phyloP scores from a whole-genome alignment of 208 protist species.

The Acanthamoeba healyi region DNA sequence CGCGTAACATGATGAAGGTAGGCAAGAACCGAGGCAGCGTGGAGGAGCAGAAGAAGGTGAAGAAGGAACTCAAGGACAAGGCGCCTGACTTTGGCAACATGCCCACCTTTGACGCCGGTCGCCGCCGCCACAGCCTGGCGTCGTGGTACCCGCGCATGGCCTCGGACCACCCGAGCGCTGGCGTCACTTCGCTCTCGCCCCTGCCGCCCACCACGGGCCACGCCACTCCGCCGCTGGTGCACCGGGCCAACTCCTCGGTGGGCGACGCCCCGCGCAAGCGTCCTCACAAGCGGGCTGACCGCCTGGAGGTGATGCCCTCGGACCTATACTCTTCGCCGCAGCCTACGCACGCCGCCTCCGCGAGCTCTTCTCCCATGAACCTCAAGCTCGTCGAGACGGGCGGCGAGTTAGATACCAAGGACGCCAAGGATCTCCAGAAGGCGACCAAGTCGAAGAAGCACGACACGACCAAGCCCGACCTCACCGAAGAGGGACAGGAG shows the following conservation, averaged over 20 bases:
- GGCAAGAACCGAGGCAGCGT: conserved; percentile 43
- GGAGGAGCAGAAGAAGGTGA: conserved; percentile 42
- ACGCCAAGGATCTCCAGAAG: conserved; percentile 11
- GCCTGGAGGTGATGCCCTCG: conserved; percentile 30
- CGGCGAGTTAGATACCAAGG: not conserved
- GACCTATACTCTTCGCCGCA: conserved; percentile 36
- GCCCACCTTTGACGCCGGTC: not conserved
- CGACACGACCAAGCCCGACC: not conserved
- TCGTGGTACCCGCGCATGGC: conserved; percentile 62
- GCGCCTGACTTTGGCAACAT: conserved; percentile 42
- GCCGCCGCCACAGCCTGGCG: conserved; percentile 45
- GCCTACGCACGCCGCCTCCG: not conserved
- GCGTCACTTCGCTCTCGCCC: conserved; percentile 3
- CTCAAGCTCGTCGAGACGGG: conserved; percentile 47
- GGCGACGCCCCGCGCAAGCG: not conserved
- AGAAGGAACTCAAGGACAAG: conserved; percentile 64
- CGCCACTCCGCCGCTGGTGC: conserved; percentile 26
- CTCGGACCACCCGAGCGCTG: not conserved
- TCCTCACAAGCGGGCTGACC: not conserved
- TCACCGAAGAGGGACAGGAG: conserved; percentile 30
- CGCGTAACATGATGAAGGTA: conserved; percentile 61
- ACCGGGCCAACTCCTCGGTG: not conserved
- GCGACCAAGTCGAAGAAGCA: conserved; percentile 38
- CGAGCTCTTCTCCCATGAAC: conserved; percentile 36
- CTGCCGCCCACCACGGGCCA: conserved; percentile 42